Evolutionary conservation across 1,139 yeast species (phyloP).

Genomic region (Saccharomyces pastorianus): DNA sequence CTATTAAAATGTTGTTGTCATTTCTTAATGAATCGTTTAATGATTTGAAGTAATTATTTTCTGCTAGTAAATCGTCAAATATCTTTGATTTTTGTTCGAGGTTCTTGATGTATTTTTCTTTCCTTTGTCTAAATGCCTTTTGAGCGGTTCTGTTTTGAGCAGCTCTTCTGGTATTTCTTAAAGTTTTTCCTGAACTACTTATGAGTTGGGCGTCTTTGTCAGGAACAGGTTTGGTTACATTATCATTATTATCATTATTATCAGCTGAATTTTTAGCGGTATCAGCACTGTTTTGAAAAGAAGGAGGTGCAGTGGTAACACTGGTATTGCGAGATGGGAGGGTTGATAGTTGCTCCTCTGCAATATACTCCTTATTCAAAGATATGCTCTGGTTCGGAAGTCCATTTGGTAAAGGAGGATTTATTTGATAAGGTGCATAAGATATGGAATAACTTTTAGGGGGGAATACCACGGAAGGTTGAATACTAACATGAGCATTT

Average conservation of each 20-base stretch:
- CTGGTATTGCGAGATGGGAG: neutral
- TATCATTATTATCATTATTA: neutral
- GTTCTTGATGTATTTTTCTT: conserved; percentile 69
- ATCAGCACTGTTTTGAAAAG: neutral
- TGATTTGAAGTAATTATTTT: conserved; percentile 53
- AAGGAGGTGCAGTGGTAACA: neutral
- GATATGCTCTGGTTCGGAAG: neutral
- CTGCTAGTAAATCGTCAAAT: conserved; percentile 49
- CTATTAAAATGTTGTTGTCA: neutral
- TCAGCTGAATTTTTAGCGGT: neutral
- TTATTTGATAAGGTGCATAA: neutral
- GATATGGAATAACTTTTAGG: neutral
- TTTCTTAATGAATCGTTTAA: conserved; percentile 56
- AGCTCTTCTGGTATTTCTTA: conserved; percentile 70
- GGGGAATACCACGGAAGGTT: neutral
- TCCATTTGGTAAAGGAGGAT: neutral
- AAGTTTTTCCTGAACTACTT: conserved; percentile 35
- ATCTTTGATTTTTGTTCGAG: conserved; percentile 63
- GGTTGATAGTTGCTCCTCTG: neutral
- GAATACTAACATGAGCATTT: neutral
- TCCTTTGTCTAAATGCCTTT: conserved; percentile 74
- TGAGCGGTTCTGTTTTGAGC: conserved; percentile 85
- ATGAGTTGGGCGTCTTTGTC: conserved; percentile 6
- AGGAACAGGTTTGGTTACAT: neutral
- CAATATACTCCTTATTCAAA: neutral